These are phyloP conservation scores for Rhododendron henanense DNA, from an alignment of 148 eudicot species.

Conservation along the genomic window DNA sequence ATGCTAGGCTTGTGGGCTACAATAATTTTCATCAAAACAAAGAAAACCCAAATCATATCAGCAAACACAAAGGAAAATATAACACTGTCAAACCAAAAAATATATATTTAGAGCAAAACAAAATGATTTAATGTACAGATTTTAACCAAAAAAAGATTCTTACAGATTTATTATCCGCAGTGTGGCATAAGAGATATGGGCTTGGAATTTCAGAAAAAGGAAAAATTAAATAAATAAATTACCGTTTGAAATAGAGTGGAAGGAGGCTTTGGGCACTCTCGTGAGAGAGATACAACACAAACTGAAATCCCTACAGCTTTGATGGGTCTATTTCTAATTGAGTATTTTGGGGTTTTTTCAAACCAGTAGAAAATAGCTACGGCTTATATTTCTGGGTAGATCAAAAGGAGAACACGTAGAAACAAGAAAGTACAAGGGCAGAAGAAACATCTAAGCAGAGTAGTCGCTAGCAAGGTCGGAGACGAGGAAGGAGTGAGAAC, in stretches of 20 bases:
- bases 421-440: no score
- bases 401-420: no score
- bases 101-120: not conserved
- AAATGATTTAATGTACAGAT: not conserved
- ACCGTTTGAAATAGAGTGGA: not conserved
- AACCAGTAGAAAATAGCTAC: no score
- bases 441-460: no score
- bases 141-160: not conserved
- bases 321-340: not conserved
- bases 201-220: not conserved
- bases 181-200: not conserved
- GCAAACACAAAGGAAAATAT: not conserved
- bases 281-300: not conserved
- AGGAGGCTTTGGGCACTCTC: not conserved
- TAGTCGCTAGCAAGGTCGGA: no score
- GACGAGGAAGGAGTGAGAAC: no score
- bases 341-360: not conserved
- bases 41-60: not conserved
- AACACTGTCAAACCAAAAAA: not conserved
- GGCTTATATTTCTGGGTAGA: no score
- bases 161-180: not conserved
- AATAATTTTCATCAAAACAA: not conserved
- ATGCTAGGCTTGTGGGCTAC: conserved; percentile 86
- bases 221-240: not conserved
- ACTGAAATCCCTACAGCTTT: not conserved